Base-by-base conservation (phyloP, 2,329 filamentous ascomycete genomes). In the Anisogramma anomala region DNA sequence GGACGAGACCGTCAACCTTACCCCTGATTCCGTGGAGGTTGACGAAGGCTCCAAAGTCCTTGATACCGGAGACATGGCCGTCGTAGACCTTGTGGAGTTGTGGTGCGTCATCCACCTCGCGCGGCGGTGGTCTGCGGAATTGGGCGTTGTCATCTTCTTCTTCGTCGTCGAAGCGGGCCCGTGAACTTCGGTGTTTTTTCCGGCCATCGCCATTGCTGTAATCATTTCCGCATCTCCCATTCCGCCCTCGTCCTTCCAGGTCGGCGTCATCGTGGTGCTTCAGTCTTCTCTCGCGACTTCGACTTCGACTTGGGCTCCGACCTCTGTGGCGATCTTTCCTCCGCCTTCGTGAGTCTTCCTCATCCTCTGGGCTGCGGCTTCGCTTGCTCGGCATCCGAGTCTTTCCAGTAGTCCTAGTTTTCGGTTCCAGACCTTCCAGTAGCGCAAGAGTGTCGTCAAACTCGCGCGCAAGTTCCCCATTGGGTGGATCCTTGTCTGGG, bases 41-140 rank as follows among this genome's bases (percentile, higher is more conserved):
- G 43, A 96, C 87, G 60, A 98, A 98, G 0, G 80, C 87, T 9
- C 91, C 91, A 62, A 96, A 98, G 47, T 95, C 86, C 54, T 95
- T 96, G 40, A 98, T 71, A 0, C 88, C 87, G 0, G 86, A 95
- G 11, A 96, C 84, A 53, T 81, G 79, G 1, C 91, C 91, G 48
- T 86, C 75, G 55, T 98, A 98, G 2, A 95, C 66, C 57, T 98
- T 98, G 67, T 80, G 79, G 6, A 93, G 62, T 25, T 88, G 67
- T 0, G 91, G 87, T 31, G 74, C 62, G 39, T 94, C 83, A 59
- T 98, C 91, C 8, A 94, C 58, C 52, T 94, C 85, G 2, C 72
- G 74, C 2, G 74, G 73, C 0, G 84, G 82, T 0, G 77, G 75
- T 39, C 73, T 70, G 50, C 71, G 72, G 42, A 86, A 79, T 31